These are phyloP conservation scores for Apiotrichum montevideense DNA, from an alignment of 1,284 basidiomycete species.

Conservation along the genomic window DNA sequence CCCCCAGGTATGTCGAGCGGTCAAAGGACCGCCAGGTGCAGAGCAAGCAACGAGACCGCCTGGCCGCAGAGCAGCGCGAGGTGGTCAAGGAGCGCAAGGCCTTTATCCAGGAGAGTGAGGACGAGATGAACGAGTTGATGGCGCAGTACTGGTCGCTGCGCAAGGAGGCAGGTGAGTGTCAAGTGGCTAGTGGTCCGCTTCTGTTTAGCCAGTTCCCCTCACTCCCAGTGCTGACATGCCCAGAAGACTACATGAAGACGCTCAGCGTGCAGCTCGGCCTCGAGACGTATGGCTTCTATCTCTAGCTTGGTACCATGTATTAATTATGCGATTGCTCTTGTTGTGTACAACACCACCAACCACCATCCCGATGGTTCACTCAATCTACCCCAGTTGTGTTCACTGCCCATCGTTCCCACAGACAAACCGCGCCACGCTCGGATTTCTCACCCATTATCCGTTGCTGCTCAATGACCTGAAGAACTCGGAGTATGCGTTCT, in stretches of 20 bases:
- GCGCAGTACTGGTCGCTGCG: constrained; percentile 72
- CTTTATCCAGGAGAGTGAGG: constrained; percentile 64
- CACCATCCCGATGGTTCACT: too few relatives aligned
- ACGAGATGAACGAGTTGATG: constrained; percentile 67
- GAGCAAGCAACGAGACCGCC: constrained; percentile 24
- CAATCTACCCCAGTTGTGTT: too few relatives aligned
- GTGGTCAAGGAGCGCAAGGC: constrained; percentile 58
- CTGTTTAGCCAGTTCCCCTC: neutral
- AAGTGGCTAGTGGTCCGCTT: neutral
- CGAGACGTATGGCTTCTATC: neutral
- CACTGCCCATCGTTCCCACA: too few relatives aligned
- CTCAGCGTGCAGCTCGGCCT: constrained; percentile 39
- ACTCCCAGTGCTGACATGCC: constrained; percentile 1
- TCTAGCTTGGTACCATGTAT: neutral
- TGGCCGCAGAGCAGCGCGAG: constrained; percentile 28
- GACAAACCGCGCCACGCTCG: too few relatives aligned
- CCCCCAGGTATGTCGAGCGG: constrained; percentile 22
- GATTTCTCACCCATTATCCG: neutral
- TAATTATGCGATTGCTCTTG: neutral
- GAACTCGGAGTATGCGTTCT: constrained; percentile 94
- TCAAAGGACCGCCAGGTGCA: constrained; percentile 28
- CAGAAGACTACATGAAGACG: constrained; percentile 45
- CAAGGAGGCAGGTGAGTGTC: constrained; percentile 62
- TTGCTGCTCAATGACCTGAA: constrained; percentile 63
- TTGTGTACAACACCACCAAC: constrained; percentile 1